A percentile compares a stretch with the other conserved stretches of the same genome.
These are phyloP conservation scores for Botrytis aclada DNA, from an alignment of 2,329 filamentous ascomycete species.

Conservation along the genomic window DNA sequence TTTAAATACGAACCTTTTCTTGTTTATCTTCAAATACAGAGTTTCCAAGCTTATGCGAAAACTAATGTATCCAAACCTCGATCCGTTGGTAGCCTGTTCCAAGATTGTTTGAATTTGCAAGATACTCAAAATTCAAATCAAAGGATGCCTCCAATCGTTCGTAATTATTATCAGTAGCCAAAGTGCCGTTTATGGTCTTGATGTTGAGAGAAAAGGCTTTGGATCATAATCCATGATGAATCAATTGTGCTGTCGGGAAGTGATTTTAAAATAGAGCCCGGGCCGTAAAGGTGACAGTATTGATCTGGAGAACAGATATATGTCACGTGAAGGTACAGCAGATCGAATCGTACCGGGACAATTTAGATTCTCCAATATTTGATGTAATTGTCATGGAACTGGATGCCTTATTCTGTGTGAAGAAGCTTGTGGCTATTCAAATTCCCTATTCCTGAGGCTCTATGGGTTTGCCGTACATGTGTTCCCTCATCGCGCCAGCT, in stretches of 20 bases:
- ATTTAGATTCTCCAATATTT: not conserved
- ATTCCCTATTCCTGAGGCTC: not conserved
- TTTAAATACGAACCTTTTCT: not conserved
- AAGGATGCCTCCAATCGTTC: not conserved
- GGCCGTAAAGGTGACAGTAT: not conserved
- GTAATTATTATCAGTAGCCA: not conserved
- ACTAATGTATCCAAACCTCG: not conserved
- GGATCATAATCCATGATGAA: not conserved
- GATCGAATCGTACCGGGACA: not conserved
- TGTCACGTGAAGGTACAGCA: not conserved
- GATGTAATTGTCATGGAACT: rapidly evolving
- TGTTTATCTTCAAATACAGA: rapidly evolving
- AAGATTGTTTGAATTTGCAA: not conserved
- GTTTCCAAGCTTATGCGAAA: not conserved
- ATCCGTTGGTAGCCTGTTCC: not conserved
- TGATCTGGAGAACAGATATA: not conserved
- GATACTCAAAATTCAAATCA: not conserved
- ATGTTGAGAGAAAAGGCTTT: not conserved
- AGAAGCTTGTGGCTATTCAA: not conserved
- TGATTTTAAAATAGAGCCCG: not conserved
- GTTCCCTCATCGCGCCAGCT: not conserved
- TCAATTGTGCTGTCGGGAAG: rapidly evolving
- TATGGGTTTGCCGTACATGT: not conserved
- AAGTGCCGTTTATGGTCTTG: not conserved
- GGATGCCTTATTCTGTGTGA: not conserved